Evolutionary conservation across 1,284 basidiomycete genomes (phyloP).

Genomic region (Austropuccinia psidii): DNA sequence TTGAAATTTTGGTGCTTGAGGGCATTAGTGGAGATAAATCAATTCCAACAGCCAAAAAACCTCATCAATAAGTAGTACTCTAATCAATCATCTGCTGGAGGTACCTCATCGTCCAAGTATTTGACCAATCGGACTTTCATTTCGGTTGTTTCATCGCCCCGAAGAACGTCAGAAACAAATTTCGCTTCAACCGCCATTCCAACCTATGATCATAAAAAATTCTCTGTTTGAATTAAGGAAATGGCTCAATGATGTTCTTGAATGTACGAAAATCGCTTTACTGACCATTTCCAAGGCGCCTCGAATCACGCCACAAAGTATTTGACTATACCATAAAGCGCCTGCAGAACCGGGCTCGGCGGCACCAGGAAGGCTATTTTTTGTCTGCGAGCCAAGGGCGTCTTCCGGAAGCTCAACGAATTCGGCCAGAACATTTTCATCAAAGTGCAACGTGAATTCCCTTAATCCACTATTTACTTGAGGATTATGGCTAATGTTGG

Average conservation of each 20-base stretch:
- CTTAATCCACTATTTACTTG: slow-evolving; percentile 41
- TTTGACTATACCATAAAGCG: slow-evolving; percentile 93
- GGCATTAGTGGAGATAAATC: too few relatives aligned
- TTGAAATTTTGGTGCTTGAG: too few relatives aligned
- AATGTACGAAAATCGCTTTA: too few relatives aligned
- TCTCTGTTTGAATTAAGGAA: neutral
- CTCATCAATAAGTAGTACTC: too few relatives aligned
- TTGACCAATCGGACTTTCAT: slow-evolving; percentile 82
- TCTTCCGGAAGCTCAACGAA: slow-evolving; percentile 96
- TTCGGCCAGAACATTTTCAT: slow-evolving; percentile 93
- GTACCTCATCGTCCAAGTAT: slow-evolving; percentile 81
- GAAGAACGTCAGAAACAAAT: slow-evolving; percentile 80
- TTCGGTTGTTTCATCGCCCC: slow-evolving; percentile 91
- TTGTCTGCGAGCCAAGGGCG: slow-evolving; percentile 54
- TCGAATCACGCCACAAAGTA: slow-evolving; percentile 83
- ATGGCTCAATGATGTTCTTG: neutral
- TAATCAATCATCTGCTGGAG: slow-evolving; percentile 47
- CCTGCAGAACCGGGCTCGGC: slow-evolving; percentile 52
- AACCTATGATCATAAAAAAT: too few relatives aligned
- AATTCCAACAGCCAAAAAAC: too few relatives aligned
- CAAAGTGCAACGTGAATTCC: slow-evolving; percentile 73
- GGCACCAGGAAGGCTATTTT: neutral
- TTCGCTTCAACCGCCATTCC: slow-evolving; percentile 90
- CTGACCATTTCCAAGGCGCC: slow-evolving; percentile 94
- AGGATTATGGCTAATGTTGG: slow-evolving; percentile 63